Evolutionary conservation across 148 eudicot genomes (phyloP), one percentile per base, ranked within the genome.

Genomic region (Rhododendron vialii): DNA sequence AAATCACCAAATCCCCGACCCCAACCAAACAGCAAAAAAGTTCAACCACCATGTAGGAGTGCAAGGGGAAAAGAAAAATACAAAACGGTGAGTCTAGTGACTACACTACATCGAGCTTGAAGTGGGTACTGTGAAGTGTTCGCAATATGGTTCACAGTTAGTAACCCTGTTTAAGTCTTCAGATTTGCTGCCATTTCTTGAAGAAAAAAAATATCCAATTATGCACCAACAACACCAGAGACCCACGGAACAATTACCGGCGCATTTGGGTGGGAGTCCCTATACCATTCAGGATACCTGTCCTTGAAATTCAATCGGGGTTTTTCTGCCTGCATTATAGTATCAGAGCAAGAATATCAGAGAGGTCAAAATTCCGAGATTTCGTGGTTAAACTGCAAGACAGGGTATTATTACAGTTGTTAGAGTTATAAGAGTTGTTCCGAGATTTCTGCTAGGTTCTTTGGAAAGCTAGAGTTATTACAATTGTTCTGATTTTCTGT

Each of bases 191-290:
- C 81, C n/a, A 57, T 77, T 81, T 84, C 82, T 83, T 76, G 81
- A 38, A 28, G 7, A 41, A 20, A 41, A 15, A 53, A 15, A 81
- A 77, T 71, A 77, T 71, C 48, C 77, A 48, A 47, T 87, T 89
- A 93, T 65, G 85, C 57, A 65, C 90, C 90, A 63, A 94, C 87
- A 20, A 96, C 90, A 73, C 99, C 99, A 24, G 99, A 91, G 38
- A 91, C 96, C 99, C 99, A 96, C 5, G 99, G 99, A 90, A 96
- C 98, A 74, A 93, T 51, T 76, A 90, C 47, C 4, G 99, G 99
- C 5, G 91, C 98, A 65, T 91, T 92, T 50, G 94, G 94, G 89
- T 96, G 98, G 17, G 92, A 75, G 85, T 85, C 91, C 88, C 98
- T 88, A 76, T 92, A 96, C 41, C 93, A 89, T 78, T 95, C 99